Base-by-base conservation (phyloP, 768 basidiomycete species). In the Suillus luteus region DNA sequence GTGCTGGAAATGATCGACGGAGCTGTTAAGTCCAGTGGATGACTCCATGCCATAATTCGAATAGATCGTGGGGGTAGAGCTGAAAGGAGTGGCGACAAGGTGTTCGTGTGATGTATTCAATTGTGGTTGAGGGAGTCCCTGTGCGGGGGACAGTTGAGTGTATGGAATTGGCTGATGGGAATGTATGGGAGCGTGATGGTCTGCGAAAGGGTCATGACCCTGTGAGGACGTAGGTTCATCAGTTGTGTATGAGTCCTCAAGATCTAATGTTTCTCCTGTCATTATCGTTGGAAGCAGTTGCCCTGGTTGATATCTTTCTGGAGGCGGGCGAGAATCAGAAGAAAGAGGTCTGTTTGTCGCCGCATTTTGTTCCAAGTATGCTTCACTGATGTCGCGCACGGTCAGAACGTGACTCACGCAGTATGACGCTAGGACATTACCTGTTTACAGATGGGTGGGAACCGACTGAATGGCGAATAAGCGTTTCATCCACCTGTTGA, bases 261-360 rank as follows among this genome's bases (percentile, higher is more conserved):
- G 70, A 57, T 87, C 82, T 22, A 88, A 78, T 0, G 86, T 87
- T 72, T 89, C 87, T 40, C 87, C 87, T 7, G 87, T 88, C 61
- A 84, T 77, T 49, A 89, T 88, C 0, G 87, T 86, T 40, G 79
- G 83, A 17, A 89, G 76, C 59, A 80, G 80, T 69, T 88, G 86
- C 2, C 87, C 87, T 31, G 85, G 87, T 62, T 86, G 82, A 66
- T 89, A 89, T 61, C 81, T 82, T 31, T 70, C 76, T 17, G 67
- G 69, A 27, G 60, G 66, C 19, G 68, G 61, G 43, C 64, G 63
- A 43, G 58, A 55, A 65, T 69, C 52, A 3, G 43, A 48, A 17
- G 63, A 58, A 10, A 38, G 27, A 24, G 65, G 61, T 2, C 17
- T 11, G 11, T 24, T 51, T 40, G n/a, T 49, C 41, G 40, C 24